Base-by-base conservation (phyloP, 2,329 filamentous ascomycete genomes). In the Westerdykella ornata region DNA sequence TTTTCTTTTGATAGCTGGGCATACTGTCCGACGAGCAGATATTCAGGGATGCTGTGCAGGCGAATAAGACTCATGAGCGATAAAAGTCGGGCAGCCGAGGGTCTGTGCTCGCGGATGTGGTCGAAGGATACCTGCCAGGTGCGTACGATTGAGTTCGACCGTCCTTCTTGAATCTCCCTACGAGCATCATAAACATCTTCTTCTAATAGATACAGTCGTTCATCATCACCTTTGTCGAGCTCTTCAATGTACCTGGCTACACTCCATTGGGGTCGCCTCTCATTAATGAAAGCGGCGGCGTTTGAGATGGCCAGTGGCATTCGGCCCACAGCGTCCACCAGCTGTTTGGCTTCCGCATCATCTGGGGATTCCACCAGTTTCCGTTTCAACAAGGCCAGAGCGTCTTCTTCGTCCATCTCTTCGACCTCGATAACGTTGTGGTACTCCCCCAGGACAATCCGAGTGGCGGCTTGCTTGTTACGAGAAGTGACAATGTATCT, bases 61-160 rank as follows among this genome's bases (percentile, higher is more conserved):
- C 53, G 33, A 15, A 55, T 55, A 13, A 55, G 32, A 17, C 49
- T 45, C 52, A 57, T 57, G 9, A 74, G 57, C 1, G 68, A 69
- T 0, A 75, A 46, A 8, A 74, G 49, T 13, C 70, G 50, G 2
- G 70, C 59, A 7, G 72, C 72, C 4, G 58, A 30, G 0, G 44
- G 44, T n/a, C 13, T 39, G 2, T 8, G 17, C 42, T 1, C 47
- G 8, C 54, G 62, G 30, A 74, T 67, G n/a, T 67, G 53, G 41
- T 63, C 42, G 33, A 58, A 59, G 0, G 53, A 56, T 1, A 56
- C 47, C 4, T 65, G 59, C 65, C 61, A 71, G 0, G 66, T 69
- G 0, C 42, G 36, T 2, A 66, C 53, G 1, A 71, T 51, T 1
- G 63, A 62, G 37, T 67, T 62, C 36, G 11, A 65, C 54, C 20